Conservation (phyloP, 2,329 filamentous ascomycete species). For the Zymoseptoria crescenta region DNA sequence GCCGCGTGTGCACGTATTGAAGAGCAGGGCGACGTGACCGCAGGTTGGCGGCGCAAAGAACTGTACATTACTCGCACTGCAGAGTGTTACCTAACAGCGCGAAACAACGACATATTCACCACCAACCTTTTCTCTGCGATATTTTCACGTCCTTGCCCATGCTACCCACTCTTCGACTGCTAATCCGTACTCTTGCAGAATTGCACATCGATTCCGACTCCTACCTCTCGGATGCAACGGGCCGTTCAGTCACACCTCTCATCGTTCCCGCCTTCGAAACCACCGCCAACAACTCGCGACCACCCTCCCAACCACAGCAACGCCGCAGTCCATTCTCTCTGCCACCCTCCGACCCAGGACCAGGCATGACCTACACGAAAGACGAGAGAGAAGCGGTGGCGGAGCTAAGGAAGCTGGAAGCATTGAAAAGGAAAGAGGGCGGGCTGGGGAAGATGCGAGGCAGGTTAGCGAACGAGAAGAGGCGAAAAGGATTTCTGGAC, state of each 20-base stretch:
- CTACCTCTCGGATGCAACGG: slow-evolving; percentile 42
- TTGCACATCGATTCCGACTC: slow-evolving; percentile 33
- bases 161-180: neutral
- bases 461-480: slow-evolving; percentile 45
- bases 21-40: neutral
- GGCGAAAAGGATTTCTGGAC: slow-evolving; percentile 43
- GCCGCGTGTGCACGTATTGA: neutral
- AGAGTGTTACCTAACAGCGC: neutral
- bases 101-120: neutral
- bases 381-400: slow-evolving; percentile 36
- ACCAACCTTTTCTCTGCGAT: neutral
- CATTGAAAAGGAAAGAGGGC: slow-evolving; percentile 45
- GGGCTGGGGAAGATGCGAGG: slow-evolving; percentile 47
- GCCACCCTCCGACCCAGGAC: slow-evolving; percentile 4
- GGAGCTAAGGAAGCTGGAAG: slow-evolving; percentile 43
- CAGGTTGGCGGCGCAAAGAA: neutral
- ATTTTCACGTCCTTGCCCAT: neutral
- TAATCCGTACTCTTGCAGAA: slow-evolving; percentile 19
- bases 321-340: neutral
- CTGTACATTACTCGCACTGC: neutral
- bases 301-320: neutral
- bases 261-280: slow-evolving; percentile 15
- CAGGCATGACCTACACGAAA: slow-evolving; percentile 17
- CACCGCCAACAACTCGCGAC: slow-evolving; percentile 1
- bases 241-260: slow-evolving; percentile 41